Percentiles rank a stretch among this genome's conserved stretches.
Evolutionary conservation across 495 filamentous ascomycete genomes (phyloP).

Genomic region (Monascus purpureus): DNA sequence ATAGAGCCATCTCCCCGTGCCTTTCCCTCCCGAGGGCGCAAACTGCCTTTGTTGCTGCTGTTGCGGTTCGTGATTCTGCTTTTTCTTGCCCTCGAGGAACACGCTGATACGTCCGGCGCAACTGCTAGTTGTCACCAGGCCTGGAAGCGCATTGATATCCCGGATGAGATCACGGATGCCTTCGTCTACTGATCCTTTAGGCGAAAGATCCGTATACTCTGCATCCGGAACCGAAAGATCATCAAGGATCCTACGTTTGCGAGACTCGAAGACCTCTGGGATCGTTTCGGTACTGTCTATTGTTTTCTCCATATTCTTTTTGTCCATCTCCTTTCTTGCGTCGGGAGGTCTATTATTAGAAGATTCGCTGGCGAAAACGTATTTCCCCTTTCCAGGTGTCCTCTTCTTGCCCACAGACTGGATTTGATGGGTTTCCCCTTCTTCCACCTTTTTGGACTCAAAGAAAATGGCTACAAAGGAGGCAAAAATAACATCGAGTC

Average conservation of each 20-base stretch:
- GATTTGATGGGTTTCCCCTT: too few relatives aligned
- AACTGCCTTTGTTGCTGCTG: slow-evolving; percentile 14
- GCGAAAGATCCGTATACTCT: slow-evolving; percentile 63
- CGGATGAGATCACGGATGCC: slow-evolving; percentile 61
- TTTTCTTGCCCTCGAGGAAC: slow-evolving; percentile 56
- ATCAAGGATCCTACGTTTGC: slow-evolving; percentile 52
- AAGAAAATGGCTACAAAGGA: too few relatives aligned
- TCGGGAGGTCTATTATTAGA: too few relatives aligned
- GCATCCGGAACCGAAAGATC: slow-evolving; percentile 47
- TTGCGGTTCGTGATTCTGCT: slow-evolving; percentile 1
- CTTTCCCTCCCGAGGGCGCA: slow-evolving; percentile 60
- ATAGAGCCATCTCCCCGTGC: slow-evolving; percentile 74
- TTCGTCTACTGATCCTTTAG: slow-evolving; percentile 72
- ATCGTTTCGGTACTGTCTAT: too few relatives aligned
- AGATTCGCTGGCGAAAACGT: too few relatives aligned
- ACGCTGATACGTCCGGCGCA: slow-evolving; percentile 76
- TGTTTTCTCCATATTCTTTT: too few relatives aligned
- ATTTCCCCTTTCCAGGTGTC: too few relatives aligned
- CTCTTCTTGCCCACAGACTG: too few relatives aligned
- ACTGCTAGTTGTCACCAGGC: slow-evolving; percentile 80
- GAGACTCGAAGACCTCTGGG: slow-evolving; percentile 33
- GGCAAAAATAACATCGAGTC: too few relatives aligned
- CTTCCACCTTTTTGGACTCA: too few relatives aligned
- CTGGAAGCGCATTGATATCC: slow-evolving; percentile 57
- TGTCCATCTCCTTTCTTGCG: too few relatives aligned